phyloP scores from a whole-genome alignment of 192 early-diverging fungal genomes.

The Backusella circina region DNA sequence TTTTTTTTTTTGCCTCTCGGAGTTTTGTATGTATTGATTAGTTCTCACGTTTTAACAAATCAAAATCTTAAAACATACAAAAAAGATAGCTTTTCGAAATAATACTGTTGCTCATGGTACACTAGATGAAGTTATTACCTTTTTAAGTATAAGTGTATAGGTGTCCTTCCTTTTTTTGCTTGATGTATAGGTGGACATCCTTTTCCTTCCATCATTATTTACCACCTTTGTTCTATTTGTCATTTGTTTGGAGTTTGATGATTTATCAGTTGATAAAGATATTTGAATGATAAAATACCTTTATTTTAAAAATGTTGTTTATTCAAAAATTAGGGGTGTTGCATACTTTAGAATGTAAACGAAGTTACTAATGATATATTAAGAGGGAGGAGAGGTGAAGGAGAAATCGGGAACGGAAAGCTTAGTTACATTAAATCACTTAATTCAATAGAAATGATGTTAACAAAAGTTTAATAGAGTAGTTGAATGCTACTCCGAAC shows the following conservation, averaged over 20 bases:
- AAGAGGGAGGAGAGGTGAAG: not conserved
- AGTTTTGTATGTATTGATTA: not conserved
- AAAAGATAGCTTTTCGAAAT: not conserved
- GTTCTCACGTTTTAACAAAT: slow-evolving; percentile 1
- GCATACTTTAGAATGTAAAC: not conserved
- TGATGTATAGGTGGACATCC: not conserved
- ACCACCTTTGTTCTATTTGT: not conserved
- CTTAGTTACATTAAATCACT: not conserved
- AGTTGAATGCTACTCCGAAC: not conserved
- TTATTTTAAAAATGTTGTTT: not conserved
- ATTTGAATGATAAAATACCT: not conserved
- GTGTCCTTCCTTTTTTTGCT: not conserved
- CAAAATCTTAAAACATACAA: slow-evolving; percentile 1
- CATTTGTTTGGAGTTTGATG: not conserved
- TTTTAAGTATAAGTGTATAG: not conserved
- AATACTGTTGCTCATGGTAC: not conserved
- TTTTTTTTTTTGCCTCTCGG: not conserved
- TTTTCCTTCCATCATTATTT: not conserved
- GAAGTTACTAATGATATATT: not conserved
- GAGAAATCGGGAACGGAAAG: not conserved
- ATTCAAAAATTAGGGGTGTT: not conserved
- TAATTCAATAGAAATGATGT: not conserved
- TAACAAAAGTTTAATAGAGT: not conserved
- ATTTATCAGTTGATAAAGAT: not conserved
- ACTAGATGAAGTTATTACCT: not conserved